Base-by-base conservation (phyloP, 2,329 filamentous ascomycete genomes). In the Fusarium sp. region DNA sequence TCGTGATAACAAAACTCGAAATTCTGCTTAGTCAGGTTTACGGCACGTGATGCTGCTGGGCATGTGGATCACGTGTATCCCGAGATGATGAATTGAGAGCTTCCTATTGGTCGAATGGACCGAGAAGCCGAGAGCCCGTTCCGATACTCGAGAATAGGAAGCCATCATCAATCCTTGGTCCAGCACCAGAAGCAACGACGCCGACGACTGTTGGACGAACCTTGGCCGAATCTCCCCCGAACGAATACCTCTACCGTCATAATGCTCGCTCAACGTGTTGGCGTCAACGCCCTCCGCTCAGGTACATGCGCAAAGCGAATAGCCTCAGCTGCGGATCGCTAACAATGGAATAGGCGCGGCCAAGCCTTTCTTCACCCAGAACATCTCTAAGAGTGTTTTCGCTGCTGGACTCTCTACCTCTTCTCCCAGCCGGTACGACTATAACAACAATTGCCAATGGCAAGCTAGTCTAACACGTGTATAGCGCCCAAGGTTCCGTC, bases 221-320 rank as follows among this genome's bases (percentile, higher is more conserved):
- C 47, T 45, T 52, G 73, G 60, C 50, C 34, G 62, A 66, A 45
- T 34, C 45, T 25, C 55, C 22, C 29, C 46, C 49, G 29, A 61
- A 50, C 22, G 34, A 49, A 34, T 52, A 40, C 15, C 25, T 57
- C 55, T 52, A 38, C 66, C 59, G 71, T 71, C 77, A 80, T 73
- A 45, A 90, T 90, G 87, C 86, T 84, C 78, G 83, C 85, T 77
- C 85, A 87, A 76, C 82, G 87, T 82, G 83, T 88, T 76, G 87
- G 87, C 79, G 78, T 88, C 73, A 84, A 85, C 81, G 87, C 87
- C 79, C 80, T 89, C 79, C 86, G 87, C 79, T 84, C 87, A 86
- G 85, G 87, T 89, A 79, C 75, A 45, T 60, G 38, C 50, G 51
- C 63, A 63, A 55, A 43, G 32, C 32, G 70, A 73, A 75, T 66